Evolutionary conservation across 345 rosid species (phyloP).

Genomic region (Euphorbia pulcherrima): DNA sequence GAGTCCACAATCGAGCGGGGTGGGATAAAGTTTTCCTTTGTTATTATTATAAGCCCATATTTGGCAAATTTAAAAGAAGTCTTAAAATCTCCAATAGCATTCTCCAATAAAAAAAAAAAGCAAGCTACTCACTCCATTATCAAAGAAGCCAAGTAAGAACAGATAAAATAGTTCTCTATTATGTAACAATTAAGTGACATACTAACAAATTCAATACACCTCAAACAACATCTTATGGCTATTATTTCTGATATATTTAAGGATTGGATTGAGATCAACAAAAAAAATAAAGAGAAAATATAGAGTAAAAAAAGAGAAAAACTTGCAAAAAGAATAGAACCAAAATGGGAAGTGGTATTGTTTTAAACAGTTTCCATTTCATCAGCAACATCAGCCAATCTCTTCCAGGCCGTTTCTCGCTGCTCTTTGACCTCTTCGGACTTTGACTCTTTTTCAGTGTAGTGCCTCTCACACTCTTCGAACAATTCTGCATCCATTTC

Average conservation of each 20-base stretch:
- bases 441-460: conserved; percentile 54
- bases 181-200: conserved; percentile 2
- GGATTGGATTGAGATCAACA: conserved; percentile 22
- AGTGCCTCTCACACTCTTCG: conserved; percentile 66
- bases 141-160: neutral
- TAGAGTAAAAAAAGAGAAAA: neutral
- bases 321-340: conserved; percentile 37
- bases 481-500: conserved; percentile 80
- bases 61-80: too few species aligned
- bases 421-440: conserved; percentile 62
- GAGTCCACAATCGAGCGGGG: too few species aligned
- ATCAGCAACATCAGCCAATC: conserved; percentile 61
- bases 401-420: conserved; percentile 70
- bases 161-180: conserved; percentile 4
- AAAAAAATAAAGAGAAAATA: neutral
- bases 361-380: conserved; percentile 47
- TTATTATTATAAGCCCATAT: too few species aligned
- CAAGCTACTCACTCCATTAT: too few species aligned
- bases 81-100: too few species aligned
- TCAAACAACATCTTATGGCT: conserved; percentile 35
- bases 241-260: conserved; percentile 26
- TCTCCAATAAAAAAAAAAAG: neutral
- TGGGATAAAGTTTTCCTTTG: too few species aligned
- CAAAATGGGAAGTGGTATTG: conserved; percentile 23
- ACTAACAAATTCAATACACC: conserved; percentile 33